phyloP scores from a whole-genome alignment of 805 yeast species.

The Torulaspora gathmanii region DNA sequence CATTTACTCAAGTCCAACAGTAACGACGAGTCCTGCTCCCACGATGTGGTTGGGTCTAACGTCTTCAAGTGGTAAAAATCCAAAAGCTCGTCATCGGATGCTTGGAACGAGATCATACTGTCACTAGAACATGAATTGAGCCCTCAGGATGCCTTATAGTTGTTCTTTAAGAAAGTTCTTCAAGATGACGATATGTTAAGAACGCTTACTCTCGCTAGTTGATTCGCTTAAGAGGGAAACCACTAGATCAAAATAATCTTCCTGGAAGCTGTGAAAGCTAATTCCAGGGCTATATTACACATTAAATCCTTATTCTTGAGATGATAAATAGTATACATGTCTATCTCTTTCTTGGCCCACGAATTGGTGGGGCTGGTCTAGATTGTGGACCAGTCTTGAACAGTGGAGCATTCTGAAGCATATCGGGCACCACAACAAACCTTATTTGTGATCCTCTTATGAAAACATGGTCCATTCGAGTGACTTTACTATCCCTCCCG shows the following conservation, averaged over 20 bases:
- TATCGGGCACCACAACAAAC: conserved; percentile 82
- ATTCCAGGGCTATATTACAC: not conserved
- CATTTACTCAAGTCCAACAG: conserved; percentile 24
- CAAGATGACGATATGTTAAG: too few species aligned
- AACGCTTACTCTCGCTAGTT: not conserved
- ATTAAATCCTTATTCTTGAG: not conserved
- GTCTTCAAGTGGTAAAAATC: conserved; percentile 44
- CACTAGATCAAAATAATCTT: not conserved
- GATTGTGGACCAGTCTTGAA: conserved; percentile 53
- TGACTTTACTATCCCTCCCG: conserved; percentile 65
- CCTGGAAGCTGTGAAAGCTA: not conserved
- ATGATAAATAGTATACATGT: not conserved
- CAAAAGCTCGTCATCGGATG: conserved; percentile 29
- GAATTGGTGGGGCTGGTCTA: conserved; percentile 67
- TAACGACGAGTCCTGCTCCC: conserved; percentile 35
- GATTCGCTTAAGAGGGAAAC: not conserved
- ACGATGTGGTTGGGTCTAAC: conserved; percentile 38
- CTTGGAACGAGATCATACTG: conserved; percentile 19
- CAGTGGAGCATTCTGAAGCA: conserved; percentile 84
- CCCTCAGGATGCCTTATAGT: not conserved
- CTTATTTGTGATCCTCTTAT: conserved; percentile 88
- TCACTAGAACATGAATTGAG: not conserved
- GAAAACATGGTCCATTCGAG: conserved; percentile 78
- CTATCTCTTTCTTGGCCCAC: conserved; percentile 46
- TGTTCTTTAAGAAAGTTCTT: too few species aligned